These are phyloP conservation scores for Athelia psychrophila DNA, from an alignment of 1,284 basidiomycete species.

Conservation along the genomic window DNA sequence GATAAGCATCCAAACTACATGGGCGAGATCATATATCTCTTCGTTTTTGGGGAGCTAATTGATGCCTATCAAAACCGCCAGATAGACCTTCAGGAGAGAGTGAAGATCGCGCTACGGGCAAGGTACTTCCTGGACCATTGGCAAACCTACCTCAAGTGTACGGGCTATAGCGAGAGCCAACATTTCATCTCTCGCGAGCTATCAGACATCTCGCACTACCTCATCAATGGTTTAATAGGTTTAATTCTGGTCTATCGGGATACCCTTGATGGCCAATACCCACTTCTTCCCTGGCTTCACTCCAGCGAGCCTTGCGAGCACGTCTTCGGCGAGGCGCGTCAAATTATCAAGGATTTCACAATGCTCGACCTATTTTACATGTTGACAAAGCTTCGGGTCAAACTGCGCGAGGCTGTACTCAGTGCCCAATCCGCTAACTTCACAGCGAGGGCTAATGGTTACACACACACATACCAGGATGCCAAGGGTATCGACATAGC, in stretches of 20 bases:
- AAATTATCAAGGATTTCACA: conserved; percentile 25
- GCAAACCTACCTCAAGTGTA: conserved; percentile 21
- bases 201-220: conserved; percentile 22
- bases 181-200: conserved; percentile 33
- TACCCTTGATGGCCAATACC: conserved; percentile 13
- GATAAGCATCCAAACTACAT: conserved; percentile 15
- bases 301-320: conserved; percentile 27
- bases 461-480: conserved; percentile 17
- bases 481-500: conserved; percentile 10
- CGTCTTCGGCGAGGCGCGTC: conserved; percentile 22
- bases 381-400: conserved; percentile 15
- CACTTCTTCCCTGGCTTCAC: conserved; percentile 27
- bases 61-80: conserved; percentile 31
- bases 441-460: conserved; percentile 9
- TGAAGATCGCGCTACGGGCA: conserved; percentile 29
- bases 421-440: too few relatives aligned
- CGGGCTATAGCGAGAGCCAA: conserved; percentile 16
- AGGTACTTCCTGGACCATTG: conserved; percentile 32
- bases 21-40: conserved; percentile 25
- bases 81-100: conserved; percentile 21
- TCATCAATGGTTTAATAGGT: conserved; percentile 27
- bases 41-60: conserved; percentile 31
- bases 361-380: conserved; percentile 23
- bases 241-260: conserved; percentile 33
- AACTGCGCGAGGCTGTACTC: conserved; percentile 10